Evolutionary conservation across 163 green algal genomes (phyloP), one percentile per base, ranked within the genome.

Genomic region (Coccomyxa subellipsoidea): DNA sequence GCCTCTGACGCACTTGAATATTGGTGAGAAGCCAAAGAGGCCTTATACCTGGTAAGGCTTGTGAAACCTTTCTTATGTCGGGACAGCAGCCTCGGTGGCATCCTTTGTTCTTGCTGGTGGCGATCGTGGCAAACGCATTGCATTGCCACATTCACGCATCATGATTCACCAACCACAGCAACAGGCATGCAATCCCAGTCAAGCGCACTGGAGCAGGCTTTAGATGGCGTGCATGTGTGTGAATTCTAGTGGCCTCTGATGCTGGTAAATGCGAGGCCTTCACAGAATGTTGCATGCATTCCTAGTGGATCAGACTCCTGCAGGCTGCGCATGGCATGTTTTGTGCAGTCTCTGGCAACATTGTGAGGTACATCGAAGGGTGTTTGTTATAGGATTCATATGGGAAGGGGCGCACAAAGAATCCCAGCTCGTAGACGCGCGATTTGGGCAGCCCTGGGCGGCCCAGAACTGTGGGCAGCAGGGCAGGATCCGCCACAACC

Each of bases 61-160:
- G 85, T 80, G 82, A 89, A 59, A 89, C 82, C 77, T 89, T 84
- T 75, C 86, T 90, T 90, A 84, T 89, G 85, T 90, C 70, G 86
- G 86, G 83, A 90, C 84, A 77, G 86, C 87, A 73, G 82, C 87
- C 35, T 90, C 87, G 53, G 86, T 90, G 84, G 87, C 87, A 78
- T 90, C 87, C 77, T 90, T 89, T 84, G 81, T 89, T 76, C 75
- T 89, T 78, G 87, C 76, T n/a, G 86, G 86, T 82, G 86, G 86
- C 38, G 70, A 84, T 80, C 70, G 59, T 73, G 86, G 86, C 66
- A 87, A 87, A 88, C 76, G 86, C 78, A 86, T 90, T 79, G 84
- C 86, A 37, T 75, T 90, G 69, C 86, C 86, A 38, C 79, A 90
- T 85, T 85, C 84, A 72, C 82, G 86, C 72, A 90, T 88, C 71